Evolutionary conservation across 2,329 filamentous ascomycete genomes (phyloP).

Genomic region (Paraphaeosphaeria sporulosa): DNA sequence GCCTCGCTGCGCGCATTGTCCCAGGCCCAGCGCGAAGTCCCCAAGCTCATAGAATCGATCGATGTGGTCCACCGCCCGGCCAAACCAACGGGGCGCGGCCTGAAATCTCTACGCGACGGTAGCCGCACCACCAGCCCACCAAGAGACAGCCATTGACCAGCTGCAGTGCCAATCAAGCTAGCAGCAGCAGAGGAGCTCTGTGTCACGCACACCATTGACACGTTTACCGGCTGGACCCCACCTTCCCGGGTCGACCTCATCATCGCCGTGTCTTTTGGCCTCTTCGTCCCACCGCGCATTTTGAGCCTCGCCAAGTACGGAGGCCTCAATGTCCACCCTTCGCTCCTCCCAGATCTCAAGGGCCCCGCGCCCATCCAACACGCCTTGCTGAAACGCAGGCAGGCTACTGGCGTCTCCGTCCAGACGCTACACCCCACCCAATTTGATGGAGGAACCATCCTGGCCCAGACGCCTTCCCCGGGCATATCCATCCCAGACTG

Average conservation of each 20-base stretch:
- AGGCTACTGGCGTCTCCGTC: slow-evolving; percentile 76
- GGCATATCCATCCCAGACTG: slow-evolving; percentile 62
- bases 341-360: slow-evolving; percentile 83
- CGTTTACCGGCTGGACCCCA: slow-evolving; percentile 78
- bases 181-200: slow-evolving; percentile 67
- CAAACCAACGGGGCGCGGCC: slow-evolving; percentile 78
- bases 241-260: slow-evolving; percentile 70
- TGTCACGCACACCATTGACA: slow-evolving; percentile 77
- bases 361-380: slow-evolving; percentile 89
- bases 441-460: slow-evolving; percentile 81
- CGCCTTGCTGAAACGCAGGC: slow-evolving; percentile 71
- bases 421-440: slow-evolving; percentile 80
- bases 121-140: slow-evolving; percentile 26
- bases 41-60: slow-evolving; percentile 66
- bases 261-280: slow-evolving; percentile 91
- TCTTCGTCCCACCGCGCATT: slow-evolving; percentile 82
- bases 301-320: slow-evolving; percentile 77
- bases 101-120: slow-evolving; percentile 74
- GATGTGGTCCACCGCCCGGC: slow-evolving; percentile 84
- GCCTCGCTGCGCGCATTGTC: slow-evolving; percentile 75
- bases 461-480: slow-evolving; percentile 69
- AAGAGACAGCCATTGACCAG: background rate
- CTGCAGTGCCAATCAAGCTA: slow-evolving; percentile 74
- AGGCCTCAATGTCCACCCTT: slow-evolving; percentile 93
- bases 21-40: slow-evolving; percentile 58